phyloP scores from a whole-genome alignment of 371 early-diverging fungal genomes.

The Rhizopus microsporus region DNA sequence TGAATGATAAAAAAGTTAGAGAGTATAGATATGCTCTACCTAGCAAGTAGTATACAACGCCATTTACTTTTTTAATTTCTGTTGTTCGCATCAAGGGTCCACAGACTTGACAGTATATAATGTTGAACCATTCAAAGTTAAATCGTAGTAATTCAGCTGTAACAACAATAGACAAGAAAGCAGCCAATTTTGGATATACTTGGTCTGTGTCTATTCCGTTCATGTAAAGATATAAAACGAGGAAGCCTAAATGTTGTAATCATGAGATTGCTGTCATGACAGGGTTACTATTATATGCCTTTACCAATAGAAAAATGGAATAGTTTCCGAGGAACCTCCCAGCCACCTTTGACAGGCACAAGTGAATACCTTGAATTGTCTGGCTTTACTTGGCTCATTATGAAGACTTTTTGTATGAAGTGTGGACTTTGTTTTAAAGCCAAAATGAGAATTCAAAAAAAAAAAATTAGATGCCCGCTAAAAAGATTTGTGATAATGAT shows the following conservation, averaged over 20 bases:
- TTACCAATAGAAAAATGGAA: slow-evolving; percentile 59
- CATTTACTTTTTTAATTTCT: slow-evolving; percentile 49
- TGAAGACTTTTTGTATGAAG: not conserved
- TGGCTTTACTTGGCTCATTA: slow-evolving; percentile 1
- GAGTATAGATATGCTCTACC: slow-evolving; percentile 28
- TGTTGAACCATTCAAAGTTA: slow-evolving; percentile 45
- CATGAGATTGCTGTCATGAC: not conserved
- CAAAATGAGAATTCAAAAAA: no score
- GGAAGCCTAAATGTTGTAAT: slow-evolving; percentile 38
- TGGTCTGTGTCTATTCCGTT: slow-evolving; percentile 30
- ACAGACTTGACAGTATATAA: slow-evolving; percentile 41
- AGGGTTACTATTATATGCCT: not conserved
- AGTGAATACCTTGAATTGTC: slow-evolving; percentile 7
- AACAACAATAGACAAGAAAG: slow-evolving; percentile 31
- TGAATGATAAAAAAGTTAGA: slow-evolving; percentile 9
- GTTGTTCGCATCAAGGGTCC: slow-evolving; percentile 55
- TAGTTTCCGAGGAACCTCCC: slow-evolving; percentile 56
- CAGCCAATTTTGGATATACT: slow-evolving; percentile 35
- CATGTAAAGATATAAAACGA: slow-evolving; percentile 41
- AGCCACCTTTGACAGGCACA: slow-evolving; percentile 32
- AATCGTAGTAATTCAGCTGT: slow-evolving; percentile 50
- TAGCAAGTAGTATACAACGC: slow-evolving; percentile 53
- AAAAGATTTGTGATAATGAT: no score
- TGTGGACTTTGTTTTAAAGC: no score
- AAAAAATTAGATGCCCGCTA: no score